These are phyloP conservation scores for Sherardia arvensis DNA, from an alignment of 257 asterid species.

Conservation along the genomic window DNA sequence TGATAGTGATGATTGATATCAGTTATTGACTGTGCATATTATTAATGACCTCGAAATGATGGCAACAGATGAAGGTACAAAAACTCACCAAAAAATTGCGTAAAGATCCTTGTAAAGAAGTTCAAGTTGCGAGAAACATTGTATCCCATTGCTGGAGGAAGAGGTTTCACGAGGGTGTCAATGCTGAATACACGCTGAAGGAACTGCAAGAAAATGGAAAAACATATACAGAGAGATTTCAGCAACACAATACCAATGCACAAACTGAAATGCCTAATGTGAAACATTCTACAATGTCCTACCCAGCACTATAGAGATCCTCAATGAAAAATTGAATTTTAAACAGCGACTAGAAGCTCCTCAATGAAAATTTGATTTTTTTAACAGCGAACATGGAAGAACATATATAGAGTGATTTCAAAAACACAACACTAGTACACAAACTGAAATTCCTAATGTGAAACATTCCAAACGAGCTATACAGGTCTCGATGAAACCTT, in stretches of 20 bases:
- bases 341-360: neutral
- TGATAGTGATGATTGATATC: neutral
- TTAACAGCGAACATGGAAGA: constrained; percentile 11
- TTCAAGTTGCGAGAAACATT: constrained; percentile 72
- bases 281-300: neutral
- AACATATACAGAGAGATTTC: neutral
- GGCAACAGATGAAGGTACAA: neutral
- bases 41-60: neutral
- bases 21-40: no score
- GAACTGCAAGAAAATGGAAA: constrained; percentile 47
- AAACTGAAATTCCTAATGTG: no score
- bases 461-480: no score
- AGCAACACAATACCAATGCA: neutral
- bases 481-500: no score
- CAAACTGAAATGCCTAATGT: neutral
- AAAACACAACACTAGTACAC: neutral
- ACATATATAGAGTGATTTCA: neutral
- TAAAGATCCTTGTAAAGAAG: constrained; percentile 92
- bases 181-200: constrained; percentile 80
- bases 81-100: constrained; percentile 78
- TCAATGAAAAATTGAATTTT: no score
- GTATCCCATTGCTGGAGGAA: constrained; percentile 82
- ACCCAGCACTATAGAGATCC: neutral
- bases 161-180: constrained; percentile 86
- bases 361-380: no score